phyloP scores from a whole-genome alignment of 2,329 filamentous ascomycete genomes.

The Geoglossum cookeanum region DNA sequence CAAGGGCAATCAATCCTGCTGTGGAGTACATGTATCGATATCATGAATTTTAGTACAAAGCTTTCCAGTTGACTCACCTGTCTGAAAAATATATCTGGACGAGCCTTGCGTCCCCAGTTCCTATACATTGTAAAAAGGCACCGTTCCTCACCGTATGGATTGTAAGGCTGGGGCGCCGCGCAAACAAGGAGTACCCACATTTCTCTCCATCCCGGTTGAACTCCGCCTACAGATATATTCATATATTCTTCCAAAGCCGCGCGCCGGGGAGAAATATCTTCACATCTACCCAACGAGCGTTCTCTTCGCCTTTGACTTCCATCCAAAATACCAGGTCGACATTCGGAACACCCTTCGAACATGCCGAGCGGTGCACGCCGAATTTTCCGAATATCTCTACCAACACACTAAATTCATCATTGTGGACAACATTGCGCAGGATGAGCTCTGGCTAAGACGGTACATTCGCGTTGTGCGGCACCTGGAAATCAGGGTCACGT shows the following conservation, averaged over 20 bases:
- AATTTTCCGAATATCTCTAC: background rate
- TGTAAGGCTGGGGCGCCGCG: background rate
- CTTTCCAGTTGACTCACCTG: no score
- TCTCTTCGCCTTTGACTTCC: background rate
- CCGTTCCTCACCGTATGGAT: background rate
- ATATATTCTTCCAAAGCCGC: background rate
- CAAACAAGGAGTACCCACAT: background rate
- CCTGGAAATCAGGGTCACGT: background rate
- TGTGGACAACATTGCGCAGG: background rate
- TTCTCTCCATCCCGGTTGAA: background rate
- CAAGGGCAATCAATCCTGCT: no score
- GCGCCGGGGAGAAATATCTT: background rate
- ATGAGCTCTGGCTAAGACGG: background rate
- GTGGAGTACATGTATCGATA: no score
- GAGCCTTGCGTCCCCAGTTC: no score
- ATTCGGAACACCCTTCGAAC: background rate
- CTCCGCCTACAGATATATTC: background rate
- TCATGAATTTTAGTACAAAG: no score
- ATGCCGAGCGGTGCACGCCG: background rate
- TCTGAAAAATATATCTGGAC: no score
- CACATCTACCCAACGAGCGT: background rate
- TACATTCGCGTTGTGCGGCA: background rate
- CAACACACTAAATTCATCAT: background rate
- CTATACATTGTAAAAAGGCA: background rate
- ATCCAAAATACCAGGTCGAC: background rate